phyloP scores from a whole-genome alignment of 306 rosid genomes.

The Cucurbita maxima region DNA sequence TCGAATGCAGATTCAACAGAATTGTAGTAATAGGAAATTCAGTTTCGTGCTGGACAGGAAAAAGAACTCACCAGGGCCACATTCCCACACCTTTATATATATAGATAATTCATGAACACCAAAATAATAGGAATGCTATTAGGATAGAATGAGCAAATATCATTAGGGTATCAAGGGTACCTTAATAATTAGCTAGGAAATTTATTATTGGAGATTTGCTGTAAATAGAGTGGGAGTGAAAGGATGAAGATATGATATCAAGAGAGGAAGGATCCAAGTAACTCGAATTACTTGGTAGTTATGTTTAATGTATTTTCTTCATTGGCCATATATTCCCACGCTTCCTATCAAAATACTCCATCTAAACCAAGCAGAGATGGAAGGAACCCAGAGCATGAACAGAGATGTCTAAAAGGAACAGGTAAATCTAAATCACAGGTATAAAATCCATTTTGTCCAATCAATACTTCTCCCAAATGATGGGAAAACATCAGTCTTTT shows the following conservation, averaged over 20 bases:
- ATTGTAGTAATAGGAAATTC: background rate
- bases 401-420: background rate
- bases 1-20: background rate
- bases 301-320: background rate
- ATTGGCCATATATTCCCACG: too few relatives aligned
- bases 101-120: background rate
- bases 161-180: too few relatives aligned
- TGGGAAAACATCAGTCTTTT: background rate
- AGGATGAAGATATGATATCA: background rate
- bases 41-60: background rate
- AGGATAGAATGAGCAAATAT: background rate
- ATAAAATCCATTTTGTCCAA: background rate
- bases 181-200: too few relatives aligned
- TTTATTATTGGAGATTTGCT: too few relatives aligned
- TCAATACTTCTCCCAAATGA: background rate
- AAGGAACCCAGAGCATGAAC: background rate
- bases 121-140: background rate
- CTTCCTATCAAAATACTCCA: background rate
- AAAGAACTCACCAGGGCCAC: background rate
- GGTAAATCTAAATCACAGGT: background rate
- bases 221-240: background rate
- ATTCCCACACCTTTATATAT: background rate
- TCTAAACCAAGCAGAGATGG: background rate
- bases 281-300: background rate
- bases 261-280: background rate